Conservation (phyloP, 306 rosid genomes). For the Alnus glutinosa region DNA sequence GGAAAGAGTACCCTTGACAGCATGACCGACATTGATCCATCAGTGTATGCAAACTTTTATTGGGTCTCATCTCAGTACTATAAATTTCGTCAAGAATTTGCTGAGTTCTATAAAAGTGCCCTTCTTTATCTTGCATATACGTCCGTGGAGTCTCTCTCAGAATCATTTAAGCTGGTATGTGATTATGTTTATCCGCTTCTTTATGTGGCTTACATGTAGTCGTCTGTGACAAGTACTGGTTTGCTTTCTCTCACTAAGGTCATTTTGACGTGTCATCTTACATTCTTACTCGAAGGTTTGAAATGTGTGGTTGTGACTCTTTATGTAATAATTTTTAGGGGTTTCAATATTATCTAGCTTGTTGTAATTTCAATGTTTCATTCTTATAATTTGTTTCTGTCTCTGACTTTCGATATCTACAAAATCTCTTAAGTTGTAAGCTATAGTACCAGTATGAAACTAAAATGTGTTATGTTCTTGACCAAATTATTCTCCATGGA, state of each 20-base stretch:
- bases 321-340: background rate
- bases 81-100: conserved; percentile 87
- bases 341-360: background rate
- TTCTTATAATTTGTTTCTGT: background rate
- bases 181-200: background rate
- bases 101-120: conserved; percentile 97
- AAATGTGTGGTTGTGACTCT: background rate
- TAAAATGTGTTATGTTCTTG: background rate
- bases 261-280: background rate
- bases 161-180: conserved; percentile 90
- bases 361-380: background rate
- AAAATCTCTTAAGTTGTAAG: background rate
- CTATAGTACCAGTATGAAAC: background rate
- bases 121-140: conserved; percentile 98
- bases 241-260: background rate
- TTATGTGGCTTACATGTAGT: background rate
- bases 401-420: background rate
- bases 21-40: conserved; percentile 99
- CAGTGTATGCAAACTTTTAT: conserved; percentile 87
- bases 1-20: conserved; percentile 93
- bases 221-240: background rate
- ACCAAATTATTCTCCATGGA: background rate
- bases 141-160: conserved; percentile 96
- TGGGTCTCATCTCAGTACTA: conserved; percentile 96
- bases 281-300: background rate